Base-by-base conservation (phyloP, 2,329 filamentous ascomycete species). In the Myriosclerotinia scirpicola region DNA sequence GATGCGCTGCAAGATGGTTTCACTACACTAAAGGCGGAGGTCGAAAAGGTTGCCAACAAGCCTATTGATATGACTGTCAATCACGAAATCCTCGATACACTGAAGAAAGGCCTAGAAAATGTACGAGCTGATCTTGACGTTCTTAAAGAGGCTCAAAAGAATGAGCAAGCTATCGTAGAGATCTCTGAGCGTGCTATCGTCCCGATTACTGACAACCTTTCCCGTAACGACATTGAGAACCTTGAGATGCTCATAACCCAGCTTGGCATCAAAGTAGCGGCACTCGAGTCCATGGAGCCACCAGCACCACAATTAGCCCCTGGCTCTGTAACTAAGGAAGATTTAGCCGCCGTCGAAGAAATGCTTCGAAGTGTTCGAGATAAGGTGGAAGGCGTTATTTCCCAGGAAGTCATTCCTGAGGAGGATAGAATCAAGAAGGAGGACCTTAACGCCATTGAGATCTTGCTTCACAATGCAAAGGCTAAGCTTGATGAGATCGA, bases 1-100 rank as follows among this genome's bases (percentile, higher is more conserved):
- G 92, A 97, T 75, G 91, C 93, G 0, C 82, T 98, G 64, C 93
- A 96, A 67, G 93, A 97, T 76, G 93, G 93, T 2, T 84, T 98
- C 8, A 88, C 90, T 69, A 88, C 89, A 58, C 82, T 98, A 11
- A 87, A 91, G 36, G 82, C 83, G 38, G 90, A 92, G 69, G 89
- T 98, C 67, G 93, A 97, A 67, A 84, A 83, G 74, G 83, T 95
- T 20, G 82, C 87, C 30, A 88, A 94, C 75, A 95, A 92, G 79
- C 91, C 93, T 6, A 81, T n/a, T 0, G 93, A 96, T 73, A 84
- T 94, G 77, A 93, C 90, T 0, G 88, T 92, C 67, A 94, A 91
- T 68, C 91, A 96, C 70, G 93, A 97, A 78, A 93, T 97, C 63
- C 82, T 97, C 0, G 91, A 97, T 68, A 92, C 91, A 0, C 83